phyloP scores from a whole-genome alignment of 768 basidiomycete genomes.

The Gymnopilus dilepis region DNA sequence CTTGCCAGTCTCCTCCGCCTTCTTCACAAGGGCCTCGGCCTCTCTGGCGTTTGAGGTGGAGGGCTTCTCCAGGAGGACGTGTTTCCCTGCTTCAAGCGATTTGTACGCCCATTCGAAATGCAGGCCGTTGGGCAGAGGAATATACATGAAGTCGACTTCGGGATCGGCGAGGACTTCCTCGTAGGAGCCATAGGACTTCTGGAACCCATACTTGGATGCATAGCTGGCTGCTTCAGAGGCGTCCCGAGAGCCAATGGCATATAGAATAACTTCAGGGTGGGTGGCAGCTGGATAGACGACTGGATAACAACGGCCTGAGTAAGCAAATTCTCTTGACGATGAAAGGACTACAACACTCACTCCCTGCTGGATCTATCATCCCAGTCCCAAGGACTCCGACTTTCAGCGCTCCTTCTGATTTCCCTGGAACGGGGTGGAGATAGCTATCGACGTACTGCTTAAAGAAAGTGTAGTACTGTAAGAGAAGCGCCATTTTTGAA shows the following conservation, averaged over 20 bases:
- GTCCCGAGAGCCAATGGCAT: conserved; percentile 38
- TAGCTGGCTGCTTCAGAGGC: conserved; percentile 43
- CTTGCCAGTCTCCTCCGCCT: conserved; percentile 48
- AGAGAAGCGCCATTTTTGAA: conserved; percentile 29
- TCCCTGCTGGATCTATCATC: conserved; percentile 28
- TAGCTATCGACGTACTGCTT: conserved; percentile 30
- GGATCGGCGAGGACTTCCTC: conserved; percentile 49
- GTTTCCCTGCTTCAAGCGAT: conserved; percentile 66
- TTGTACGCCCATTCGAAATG: conserved; percentile 77
- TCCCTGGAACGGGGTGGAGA: conserved; percentile 26
- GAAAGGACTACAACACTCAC: conserved; percentile 19
- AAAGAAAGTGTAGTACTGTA: conserved; percentile 26
- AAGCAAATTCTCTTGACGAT: background rate
- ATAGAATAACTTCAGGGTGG: conserved; percentile 36
- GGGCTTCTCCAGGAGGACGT: conserved; percentile 72
- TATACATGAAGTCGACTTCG: conserved; percentile 55
- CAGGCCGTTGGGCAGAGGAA: conserved; percentile 59
- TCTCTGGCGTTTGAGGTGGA: conserved; percentile 28
- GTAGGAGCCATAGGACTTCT: conserved; percentile 48
- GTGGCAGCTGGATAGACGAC: conserved; percentile 33
- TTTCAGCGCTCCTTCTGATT: conserved; percentile 29
- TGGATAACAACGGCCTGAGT: background rate
- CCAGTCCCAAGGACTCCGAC: conserved; percentile 35
- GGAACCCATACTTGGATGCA: conserved; percentile 57
- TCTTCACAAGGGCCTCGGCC: conserved; percentile 28